Base-by-base conservation (phyloP, 345 rosid species). In the Orychophragmus violaceus region DNA sequence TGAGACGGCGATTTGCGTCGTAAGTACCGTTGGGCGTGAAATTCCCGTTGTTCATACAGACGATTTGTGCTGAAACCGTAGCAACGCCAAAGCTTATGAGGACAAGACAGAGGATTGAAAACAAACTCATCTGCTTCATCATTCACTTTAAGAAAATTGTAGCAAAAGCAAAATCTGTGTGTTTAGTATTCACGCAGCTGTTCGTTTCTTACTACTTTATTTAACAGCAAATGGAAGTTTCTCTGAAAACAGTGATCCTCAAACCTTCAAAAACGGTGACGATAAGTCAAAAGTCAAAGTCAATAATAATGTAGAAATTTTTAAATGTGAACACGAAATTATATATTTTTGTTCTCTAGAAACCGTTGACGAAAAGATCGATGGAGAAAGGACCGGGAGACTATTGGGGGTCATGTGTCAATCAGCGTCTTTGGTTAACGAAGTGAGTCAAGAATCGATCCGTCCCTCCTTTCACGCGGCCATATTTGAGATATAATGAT, bases 11-110 rank as follows among this genome's bases (percentile, higher is more conserved):
- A 10, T 41, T 41, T 41, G 10, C 4, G 5, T 42, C 70, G 37
- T 71, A 80, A 1, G 58, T n/a, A 11, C 62, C 27, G 21, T 74
- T 74, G 1, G 33, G 18, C 3, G 29, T 68, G 72, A 78, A 78
- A 52, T 65, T 42, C 9, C 73, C 71, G 2, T 8, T 13, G 33
- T 39, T 14, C 14, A 14, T n/a, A 5, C 68, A 70, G 42, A 41
- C 21, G 48, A 8, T 22, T 45, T 60, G 65, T 41, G 76, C 70
- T 41, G 57, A 42, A 5, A 27, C 41, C 5, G 14, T 19, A 68
- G 37, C 6, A 60, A 60, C 24, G 3, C 27, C 17, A 6, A 45
- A 32, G 64, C 23, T 64, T 25, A 45, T 2, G 64, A 64, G 58
- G 11, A 64, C 10, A 55, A 71, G 44, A 30, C 23, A 64, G 6